Conservation (phyloP, 441 rosid species). For the Theobroma grandiflorum region DNA sequence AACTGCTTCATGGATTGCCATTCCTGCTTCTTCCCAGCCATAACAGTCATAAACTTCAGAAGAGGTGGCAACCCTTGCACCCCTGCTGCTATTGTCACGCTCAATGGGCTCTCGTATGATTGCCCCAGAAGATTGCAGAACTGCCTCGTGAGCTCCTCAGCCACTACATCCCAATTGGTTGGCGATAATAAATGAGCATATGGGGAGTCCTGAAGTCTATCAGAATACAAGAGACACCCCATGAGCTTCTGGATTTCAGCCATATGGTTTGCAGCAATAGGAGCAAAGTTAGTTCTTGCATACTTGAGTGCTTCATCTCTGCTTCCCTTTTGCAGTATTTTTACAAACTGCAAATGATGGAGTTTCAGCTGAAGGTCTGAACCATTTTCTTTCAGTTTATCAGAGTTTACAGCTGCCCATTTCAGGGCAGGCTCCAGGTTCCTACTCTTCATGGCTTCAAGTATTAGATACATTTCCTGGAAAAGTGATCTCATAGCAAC, state of each 20-base stretch:
- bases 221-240: slow-evolving; percentile 51
- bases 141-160: slow-evolving; percentile 51
- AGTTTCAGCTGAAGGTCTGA: slow-evolving; percentile 63
- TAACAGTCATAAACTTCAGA: slow-evolving; percentile 55
- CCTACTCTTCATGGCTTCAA: slow-evolving; percentile 51
- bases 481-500: slow-evolving; percentile 45
- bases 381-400: slow-evolving; percentile 51
- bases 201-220: slow-evolving; percentile 49
- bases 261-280: slow-evolving; percentile 42
- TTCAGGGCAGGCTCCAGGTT: slow-evolving; percentile 58
- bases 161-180: slow-evolving; percentile 48
- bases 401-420: slow-evolving; percentile 53
- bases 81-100: slow-evolving; percentile 59
- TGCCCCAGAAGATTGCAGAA: slow-evolving; percentile 57
- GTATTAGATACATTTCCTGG: slow-evolving; percentile 54
- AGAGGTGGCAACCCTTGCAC: slow-evolving; percentile 56
- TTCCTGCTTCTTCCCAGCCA: slow-evolving; percentile 59
- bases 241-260: slow-evolving; percentile 53
- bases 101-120: slow-evolving; percentile 53
- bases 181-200: slow-evolving; percentile 51
- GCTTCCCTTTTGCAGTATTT: slow-evolving; percentile 44
- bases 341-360: slow-evolving; percentile 60
- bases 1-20: slow-evolving; percentile 62
- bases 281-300: slow-evolving; percentile 44
- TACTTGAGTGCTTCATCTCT: slow-evolving; percentile 54